These are phyloP conservation scores for Paramecium sonneborni DNA, from an alignment of 73 alveolate species.

Conservation along the genomic window DNA sequence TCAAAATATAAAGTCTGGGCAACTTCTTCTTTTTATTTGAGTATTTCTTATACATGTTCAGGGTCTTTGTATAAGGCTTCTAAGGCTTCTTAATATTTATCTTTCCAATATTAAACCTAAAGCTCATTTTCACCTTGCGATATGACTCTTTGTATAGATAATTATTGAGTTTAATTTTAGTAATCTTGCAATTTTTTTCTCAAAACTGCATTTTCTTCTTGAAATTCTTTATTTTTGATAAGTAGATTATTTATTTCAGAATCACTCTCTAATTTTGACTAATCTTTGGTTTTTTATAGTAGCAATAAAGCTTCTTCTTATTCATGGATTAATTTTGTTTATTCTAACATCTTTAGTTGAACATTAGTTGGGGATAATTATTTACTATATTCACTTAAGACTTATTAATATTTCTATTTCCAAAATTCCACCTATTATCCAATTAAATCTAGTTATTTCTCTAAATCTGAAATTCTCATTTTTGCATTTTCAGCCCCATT, in stretches of 20 bases:
- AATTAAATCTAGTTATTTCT: neutral
- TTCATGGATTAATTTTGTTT: neutral
- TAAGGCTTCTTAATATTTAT: neutral
- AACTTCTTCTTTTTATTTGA: neutral
- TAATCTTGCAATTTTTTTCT: neutral
- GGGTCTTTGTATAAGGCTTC: neutral
- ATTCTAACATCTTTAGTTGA: neutral
- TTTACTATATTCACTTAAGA: neutral
- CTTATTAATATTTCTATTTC: neutral
- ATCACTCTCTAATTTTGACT: neutral
- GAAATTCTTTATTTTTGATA: neutral
- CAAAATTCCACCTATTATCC: neutral
- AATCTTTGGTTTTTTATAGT: neutral
- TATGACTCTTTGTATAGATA: neutral
- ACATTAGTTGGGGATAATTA: neutral
- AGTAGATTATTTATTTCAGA: neutral
- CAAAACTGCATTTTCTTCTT: neutral
- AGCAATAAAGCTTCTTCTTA: neutral
- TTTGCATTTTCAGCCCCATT: neutral
- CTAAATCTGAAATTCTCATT: neutral
- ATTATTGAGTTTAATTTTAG: neutral
- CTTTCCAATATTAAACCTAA: constrained; percentile 5
- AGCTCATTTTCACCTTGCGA: neutral
- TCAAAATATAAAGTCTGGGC: neutral
- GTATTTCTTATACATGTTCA: neutral